Evolutionary conservation across 352 stramenopile species (phyloP), one percentile per base, ranked within the genome.

Genomic region (Phytophthora crassamura): DNA sequence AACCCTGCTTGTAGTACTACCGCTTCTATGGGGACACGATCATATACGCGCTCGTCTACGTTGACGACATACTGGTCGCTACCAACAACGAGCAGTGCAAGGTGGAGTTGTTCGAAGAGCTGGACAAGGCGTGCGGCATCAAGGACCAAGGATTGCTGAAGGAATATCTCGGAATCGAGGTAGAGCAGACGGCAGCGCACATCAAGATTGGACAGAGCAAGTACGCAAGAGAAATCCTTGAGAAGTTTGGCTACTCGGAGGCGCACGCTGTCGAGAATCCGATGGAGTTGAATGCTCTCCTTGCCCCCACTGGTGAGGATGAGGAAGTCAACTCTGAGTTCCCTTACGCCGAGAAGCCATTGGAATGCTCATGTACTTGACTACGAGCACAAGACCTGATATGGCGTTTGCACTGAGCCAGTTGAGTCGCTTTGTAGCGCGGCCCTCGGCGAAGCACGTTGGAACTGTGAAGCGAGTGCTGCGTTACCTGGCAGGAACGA

Each of bases 371-470:
- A 25, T 25, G 22, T 25, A 25, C 22, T 3, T 25, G 22, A 3
- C 20, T 18, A 14, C 38, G 11, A 53, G 48, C n/a, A 69, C 45
- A 18, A 59, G 16, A 10, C 41, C 53, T 2, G 60, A 69, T n/a
- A 18, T 69, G 0, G 66, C 59, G 1, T 25, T 25, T 25, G 22
- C 22, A 1, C 22, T 25, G 1, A 3, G 22, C 2, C 22, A 25
- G 3, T 3, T 70, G 6, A 74, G 66, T 22, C 32, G 59, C 3
- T 43, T 43, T 4, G 38, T 43, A 2, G 15, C 10, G 3, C 0
- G 15, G 28, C 14, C 38, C 28, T 43, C 16, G 0, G 12, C n/a
- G 5, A 39, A 41, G 51, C 22, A 67, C 46, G 39, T 46, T 2
- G n/a, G 39, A 46, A 16, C 39, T 5, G 7, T 22, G n/a, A 46